Evolutionary conservation across 2,329 filamentous ascomycete genomes (phyloP).

Genomic region (Bertia moriformis): DNA sequence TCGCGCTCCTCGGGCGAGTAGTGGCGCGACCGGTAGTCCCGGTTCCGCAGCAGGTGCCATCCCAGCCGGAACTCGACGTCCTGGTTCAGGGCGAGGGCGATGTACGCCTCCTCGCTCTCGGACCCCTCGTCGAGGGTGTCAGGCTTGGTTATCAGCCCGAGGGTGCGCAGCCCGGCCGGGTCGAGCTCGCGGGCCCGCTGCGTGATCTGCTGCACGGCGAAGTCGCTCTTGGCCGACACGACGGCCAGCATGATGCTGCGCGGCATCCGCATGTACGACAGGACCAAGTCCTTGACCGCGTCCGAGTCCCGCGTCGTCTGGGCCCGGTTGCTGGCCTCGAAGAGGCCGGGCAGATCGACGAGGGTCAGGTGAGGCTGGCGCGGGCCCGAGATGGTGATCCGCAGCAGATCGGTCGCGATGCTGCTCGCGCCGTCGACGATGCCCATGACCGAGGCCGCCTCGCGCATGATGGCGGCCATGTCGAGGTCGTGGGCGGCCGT

Average conservation of each 20-base stretch:
- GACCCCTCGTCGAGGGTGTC: slow-evolving; percentile 14
- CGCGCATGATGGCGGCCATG: slow-evolving; percentile 19
- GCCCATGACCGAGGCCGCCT: slow-evolving; percentile 32
- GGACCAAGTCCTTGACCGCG: slow-evolving; percentile 29
- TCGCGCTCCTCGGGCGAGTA: slow-evolving; percentile 14
- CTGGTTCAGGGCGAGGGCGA: slow-evolving; percentile 14
- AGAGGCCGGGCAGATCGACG: slow-evolving; percentile 42
- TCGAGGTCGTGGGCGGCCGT: slow-evolving; percentile 8
- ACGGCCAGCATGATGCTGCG: slow-evolving; percentile 47
- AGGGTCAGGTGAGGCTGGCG: slow-evolving; percentile 35
- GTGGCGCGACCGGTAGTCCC: slow-evolving; percentile 12
- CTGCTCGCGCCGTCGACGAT: slow-evolving; percentile 16
- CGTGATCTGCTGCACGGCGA: slow-evolving; percentile 41
- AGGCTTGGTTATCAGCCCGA: slow-evolving; percentile 33
- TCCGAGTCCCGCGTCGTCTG: slow-evolving; percentile 27
- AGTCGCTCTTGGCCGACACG: slow-evolving; percentile 38
- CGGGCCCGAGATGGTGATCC: slow-evolving; percentile 30
- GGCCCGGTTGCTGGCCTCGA: slow-evolving; percentile 28
- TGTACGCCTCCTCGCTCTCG: slow-evolving; percentile 11
- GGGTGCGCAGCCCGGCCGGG: slow-evolving; percentile 18
- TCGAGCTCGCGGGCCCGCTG: slow-evolving; percentile 14
- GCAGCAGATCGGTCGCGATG: slow-evolving; percentile 30
- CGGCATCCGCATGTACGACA: slow-evolving; percentile 36
- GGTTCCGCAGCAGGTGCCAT: slow-evolving; percentile 23
- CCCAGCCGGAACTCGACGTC: slow-evolving; percentile 16